phyloP scores from a whole-genome alignment of 2,329 filamentous ascomycete species.

The Exophiala xenobiotica region DNA sequence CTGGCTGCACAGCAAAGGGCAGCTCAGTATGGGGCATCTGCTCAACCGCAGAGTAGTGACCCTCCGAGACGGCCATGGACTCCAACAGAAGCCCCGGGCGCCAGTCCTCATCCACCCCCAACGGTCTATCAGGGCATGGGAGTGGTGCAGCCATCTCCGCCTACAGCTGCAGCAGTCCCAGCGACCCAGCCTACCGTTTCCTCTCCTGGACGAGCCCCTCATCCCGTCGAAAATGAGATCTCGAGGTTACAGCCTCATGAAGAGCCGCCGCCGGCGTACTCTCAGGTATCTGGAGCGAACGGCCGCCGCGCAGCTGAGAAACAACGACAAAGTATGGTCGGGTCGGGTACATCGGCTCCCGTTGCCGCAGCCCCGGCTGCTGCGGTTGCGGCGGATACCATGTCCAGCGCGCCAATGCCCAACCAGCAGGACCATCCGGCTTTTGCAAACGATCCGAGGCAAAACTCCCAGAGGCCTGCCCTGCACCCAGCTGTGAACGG shows the following conservation, averaged over 20 bases:
- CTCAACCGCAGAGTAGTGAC: slow-evolving; percentile 40
- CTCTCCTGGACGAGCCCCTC: slow-evolving; percentile 51
- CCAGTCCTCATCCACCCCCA: slow-evolving; percentile 82
- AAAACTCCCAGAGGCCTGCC: slow-evolving; percentile 35
- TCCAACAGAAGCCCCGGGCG: slow-evolving; percentile 84
- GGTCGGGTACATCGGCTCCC: slow-evolving; percentile 24
- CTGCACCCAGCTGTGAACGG: slow-evolving; percentile 31
- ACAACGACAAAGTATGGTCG: slow-evolving; percentile 49
- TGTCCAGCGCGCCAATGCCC: slow-evolving; percentile 33
- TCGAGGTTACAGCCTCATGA: slow-evolving; percentile 71
- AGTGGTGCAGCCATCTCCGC: slow-evolving; percentile 55
- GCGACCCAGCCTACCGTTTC: slow-evolving; percentile 34
- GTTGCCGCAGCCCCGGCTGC: slow-evolving; percentile 24
- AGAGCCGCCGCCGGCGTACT: slow-evolving; percentile 85
- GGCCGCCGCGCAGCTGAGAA: slow-evolving; percentile 74
- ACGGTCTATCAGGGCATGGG: slow-evolving; percentile 86
- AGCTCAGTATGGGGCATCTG: slow-evolving; percentile 67
- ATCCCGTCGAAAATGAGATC: slow-evolving; percentile 81
- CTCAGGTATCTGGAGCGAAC: slow-evolving; percentile 61
- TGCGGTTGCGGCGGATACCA: slow-evolving; percentile 20
- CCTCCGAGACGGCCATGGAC: slow-evolving; percentile 75
- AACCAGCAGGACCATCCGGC: slow-evolving; percentile 70
- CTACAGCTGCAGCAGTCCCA: slow-evolving; percentile 45
- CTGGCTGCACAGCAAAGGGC: slow-evolving; percentile 72
- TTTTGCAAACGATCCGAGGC: slow-evolving; percentile 79